Evolutionary conservation across 192 early-diverging fungal species (phyloP).

Genomic region (Coemansia sp.): DNA sequence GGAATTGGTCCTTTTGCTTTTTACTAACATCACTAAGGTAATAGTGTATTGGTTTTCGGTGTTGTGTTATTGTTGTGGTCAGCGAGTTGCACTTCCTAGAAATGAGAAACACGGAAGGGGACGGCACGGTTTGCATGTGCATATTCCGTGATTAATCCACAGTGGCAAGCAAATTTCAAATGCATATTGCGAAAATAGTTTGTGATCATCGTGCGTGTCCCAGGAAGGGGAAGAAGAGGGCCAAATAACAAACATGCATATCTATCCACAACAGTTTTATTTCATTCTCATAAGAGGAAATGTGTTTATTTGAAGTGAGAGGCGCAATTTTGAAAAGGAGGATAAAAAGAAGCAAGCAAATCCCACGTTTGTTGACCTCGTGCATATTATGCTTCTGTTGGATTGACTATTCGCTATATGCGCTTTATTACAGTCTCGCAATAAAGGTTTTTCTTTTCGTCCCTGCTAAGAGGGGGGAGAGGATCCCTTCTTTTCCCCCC

Average conservation of each 20-base stretch:
- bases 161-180: neutral
- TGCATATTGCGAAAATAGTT: neutral
- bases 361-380: constrained; percentile 1
- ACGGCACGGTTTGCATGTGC: neutral
- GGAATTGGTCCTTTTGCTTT: neutral
- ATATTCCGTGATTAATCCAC: neutral
- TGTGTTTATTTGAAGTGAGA: constrained; percentile 3
- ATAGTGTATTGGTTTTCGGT: neutral
- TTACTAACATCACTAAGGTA: neutral
- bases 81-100: neutral
- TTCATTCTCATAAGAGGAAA: too few species aligned
- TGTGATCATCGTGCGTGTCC: constrained; percentile 10
- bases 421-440: neutral
- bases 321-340: neutral
- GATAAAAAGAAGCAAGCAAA: neutral
- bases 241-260: neutral
- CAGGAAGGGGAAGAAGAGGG: too few species aligned
- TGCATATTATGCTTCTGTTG: neutral
- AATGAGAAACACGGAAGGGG: neutral
- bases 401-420: neutral
- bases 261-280: neutral
- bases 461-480: too few species aligned
- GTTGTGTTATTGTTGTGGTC: neutral
- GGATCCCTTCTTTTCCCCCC: neutral
- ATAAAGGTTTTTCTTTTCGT: neutral